Evolutionary conservation across 2,329 filamentous ascomycete species (phyloP).

Genomic region (Aspergillus sp.): DNA sequence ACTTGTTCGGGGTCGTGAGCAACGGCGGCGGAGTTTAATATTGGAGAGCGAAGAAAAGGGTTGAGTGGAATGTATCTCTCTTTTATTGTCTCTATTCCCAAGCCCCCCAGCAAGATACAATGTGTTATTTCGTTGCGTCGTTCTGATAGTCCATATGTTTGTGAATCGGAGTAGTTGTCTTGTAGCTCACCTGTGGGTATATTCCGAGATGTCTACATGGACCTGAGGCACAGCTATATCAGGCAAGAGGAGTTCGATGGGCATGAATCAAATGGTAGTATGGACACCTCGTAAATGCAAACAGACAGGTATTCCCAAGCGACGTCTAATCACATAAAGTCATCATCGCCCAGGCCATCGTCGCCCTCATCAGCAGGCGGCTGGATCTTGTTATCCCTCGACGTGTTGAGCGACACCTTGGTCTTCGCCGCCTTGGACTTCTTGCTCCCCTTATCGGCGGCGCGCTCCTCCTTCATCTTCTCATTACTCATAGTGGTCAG

Average conservation of each 20-base stretch:
- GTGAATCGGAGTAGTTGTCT: conserved; percentile 10
- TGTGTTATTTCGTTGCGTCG: conserved; percentile 19
- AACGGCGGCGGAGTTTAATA: conserved; percentile 37
- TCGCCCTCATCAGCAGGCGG: conserved; percentile 62
- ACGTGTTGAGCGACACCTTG: conserved; percentile 68
- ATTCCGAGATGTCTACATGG: no score
- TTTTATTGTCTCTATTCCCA: conserved; percentile 34
- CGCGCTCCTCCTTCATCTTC: conserved; percentile 98
- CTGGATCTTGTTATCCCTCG: conserved; percentile 54
- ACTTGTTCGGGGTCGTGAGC: conserved; percentile 27
- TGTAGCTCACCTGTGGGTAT: no score
- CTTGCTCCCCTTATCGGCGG: conserved; percentile 85
- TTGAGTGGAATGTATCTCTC: conserved; percentile 34
- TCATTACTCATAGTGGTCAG: conserved; percentile 90
- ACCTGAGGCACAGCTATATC: no score
- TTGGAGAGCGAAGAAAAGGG: conserved; percentile 32
- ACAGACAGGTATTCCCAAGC: neutral
- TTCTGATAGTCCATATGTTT: conserved; percentile 2
- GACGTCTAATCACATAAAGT: conserved; percentile 36
- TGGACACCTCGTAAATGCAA: neutral
- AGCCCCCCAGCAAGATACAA: conserved; percentile 28
- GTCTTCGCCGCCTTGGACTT: conserved; percentile 96
- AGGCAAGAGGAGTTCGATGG: no score
- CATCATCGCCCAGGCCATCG: conserved; percentile 64
- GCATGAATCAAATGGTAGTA: no score